phyloP scores from a whole-genome alignment of 192 early-diverging fungal genomes.

The Backusella westeae region DNA sequence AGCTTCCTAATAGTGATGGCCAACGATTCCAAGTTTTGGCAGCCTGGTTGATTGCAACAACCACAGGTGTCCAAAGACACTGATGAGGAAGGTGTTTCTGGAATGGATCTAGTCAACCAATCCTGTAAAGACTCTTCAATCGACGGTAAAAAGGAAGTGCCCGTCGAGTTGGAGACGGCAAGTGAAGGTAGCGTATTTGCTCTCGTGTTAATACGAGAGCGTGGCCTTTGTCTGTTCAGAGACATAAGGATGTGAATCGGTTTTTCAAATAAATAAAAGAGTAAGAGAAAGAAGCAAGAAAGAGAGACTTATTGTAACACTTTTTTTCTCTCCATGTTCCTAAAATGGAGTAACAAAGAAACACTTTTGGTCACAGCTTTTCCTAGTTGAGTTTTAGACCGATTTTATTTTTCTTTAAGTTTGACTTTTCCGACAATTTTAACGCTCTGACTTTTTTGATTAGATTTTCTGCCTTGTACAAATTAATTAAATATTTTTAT shows the following conservation, averaged over 20 bases:
- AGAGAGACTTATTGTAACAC: not conserved
- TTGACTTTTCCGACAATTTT: not conserved
- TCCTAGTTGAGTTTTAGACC: not conserved
- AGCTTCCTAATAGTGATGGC: constrained; percentile 15
- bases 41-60: constrained; percentile 21
- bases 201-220: constrained; percentile 6
- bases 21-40: constrained; percentile 11
- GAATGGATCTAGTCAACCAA: constrained; percentile 21
- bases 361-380: not conserved
- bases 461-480: not conserved
- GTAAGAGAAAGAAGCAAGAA: not conserved
- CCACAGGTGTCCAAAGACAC: constrained; percentile 14
- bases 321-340: not conserved
- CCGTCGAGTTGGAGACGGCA: not conserved
- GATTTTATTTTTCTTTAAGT: not conserved
- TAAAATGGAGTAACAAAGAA: constrained; percentile 1
- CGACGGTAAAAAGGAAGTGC: not conserved
- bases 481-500: not conserved
- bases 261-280: constrained; percentile 2
- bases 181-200: constrained; percentile 8
- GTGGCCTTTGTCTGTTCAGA: constrained; percentile 17
- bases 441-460: not conserved
- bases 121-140: constrained; percentile 22
- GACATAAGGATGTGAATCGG: not conserved
- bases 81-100: constrained; percentile 17